Evolutionary conservation across 768 basidiomycete species (phyloP), one percentile per base, ranked within the genome.

Genomic region (Trametes cubensis): DNA sequence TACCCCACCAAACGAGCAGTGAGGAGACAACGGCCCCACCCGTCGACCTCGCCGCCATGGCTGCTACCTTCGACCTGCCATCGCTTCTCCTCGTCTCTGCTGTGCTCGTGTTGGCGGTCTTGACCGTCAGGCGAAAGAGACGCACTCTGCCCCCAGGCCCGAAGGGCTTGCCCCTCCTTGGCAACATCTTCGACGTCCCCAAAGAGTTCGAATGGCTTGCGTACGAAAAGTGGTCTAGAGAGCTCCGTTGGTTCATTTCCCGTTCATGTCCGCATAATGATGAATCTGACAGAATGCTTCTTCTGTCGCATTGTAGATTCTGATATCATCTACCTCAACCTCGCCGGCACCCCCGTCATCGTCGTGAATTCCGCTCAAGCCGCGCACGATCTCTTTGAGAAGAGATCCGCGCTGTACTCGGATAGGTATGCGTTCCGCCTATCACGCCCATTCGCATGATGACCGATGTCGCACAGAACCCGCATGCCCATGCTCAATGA

Each of bases 371-470:
- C 74, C 13, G 51, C 62, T 25, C 60, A 70, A 49, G 68, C 69
- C 17, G 71, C 72, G 26, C 58, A 58, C 4, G 75, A 74, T 23
- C 69, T 76, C 25, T 67, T 75, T 47, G 70, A 75, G 42, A 69
- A 71, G 40, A 57, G 69, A 50, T 73, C 72, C 6, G 62, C 68
- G 18, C 63, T 73, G 10, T 74, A 75, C 62, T 75, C 74, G 6
- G 75, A 75, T 59, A 67, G 75, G 64, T 68, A 48, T 28, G 58
- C 21, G 11, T 6, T n/a, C 20, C 52, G 44, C 46, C 46, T 53
- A 49, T 55, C 53, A 47, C 38, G 39, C 14, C 55, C 38, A 44
- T 15, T n/a, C 39, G 23, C 39, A 54, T 57, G 46, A 38, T 55
- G 23, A 40, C 55, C 53, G 14, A 53, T 40, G 26, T 21, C 25